Percentiles rank a stretch among this genome's conserved stretches.
These are phyloP conservation scores for Penicillium griseofulvum DNA, from an alignment of 2,329 filamentous ascomycete species.

Conservation along the genomic window DNA sequence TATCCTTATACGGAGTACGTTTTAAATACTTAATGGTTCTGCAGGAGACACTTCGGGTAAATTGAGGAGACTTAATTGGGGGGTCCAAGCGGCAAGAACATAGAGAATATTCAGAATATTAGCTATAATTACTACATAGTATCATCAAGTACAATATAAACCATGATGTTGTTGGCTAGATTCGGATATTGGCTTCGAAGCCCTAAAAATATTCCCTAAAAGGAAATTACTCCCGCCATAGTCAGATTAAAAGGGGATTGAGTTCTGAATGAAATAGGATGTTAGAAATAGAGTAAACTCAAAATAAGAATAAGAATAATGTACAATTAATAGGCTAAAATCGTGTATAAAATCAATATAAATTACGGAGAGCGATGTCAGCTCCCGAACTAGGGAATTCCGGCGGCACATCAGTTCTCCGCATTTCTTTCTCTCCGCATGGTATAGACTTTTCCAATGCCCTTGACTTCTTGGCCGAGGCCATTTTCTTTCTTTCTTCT, in stretches of 20 bases:
- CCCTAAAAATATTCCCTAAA: conserved; percentile 7
- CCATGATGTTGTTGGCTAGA: no score
- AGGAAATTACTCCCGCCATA: neutral
- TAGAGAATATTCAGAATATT: no score
- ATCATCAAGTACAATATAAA: no score
- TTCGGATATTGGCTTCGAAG: conserved; percentile 5
- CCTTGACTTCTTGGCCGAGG: conserved; percentile 4
- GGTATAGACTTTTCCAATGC: conserved; percentile 7
- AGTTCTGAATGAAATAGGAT: neutral
- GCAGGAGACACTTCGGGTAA: neutral
- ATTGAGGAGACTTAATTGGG: neutral
- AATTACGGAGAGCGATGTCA: neutral
- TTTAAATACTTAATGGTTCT: neutral
- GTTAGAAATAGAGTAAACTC: neutral
- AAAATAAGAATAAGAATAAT: neutral
- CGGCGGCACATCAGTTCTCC: conserved; percentile 21
- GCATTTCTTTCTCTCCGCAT: conserved; percentile 17
- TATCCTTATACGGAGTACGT: no score
- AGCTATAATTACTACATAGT: no score
- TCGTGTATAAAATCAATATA: no score
- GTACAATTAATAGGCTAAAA: neutral
- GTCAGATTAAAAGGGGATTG: neutral
- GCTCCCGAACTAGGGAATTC: conserved; percentile 7
- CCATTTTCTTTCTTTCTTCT: conserved; percentile 8
- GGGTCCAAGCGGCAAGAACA: neutral